phyloP scores from a whole-genome alignment of 352 stramenopile genomes.

The Globisporangium rhizosaccharum region DNA sequence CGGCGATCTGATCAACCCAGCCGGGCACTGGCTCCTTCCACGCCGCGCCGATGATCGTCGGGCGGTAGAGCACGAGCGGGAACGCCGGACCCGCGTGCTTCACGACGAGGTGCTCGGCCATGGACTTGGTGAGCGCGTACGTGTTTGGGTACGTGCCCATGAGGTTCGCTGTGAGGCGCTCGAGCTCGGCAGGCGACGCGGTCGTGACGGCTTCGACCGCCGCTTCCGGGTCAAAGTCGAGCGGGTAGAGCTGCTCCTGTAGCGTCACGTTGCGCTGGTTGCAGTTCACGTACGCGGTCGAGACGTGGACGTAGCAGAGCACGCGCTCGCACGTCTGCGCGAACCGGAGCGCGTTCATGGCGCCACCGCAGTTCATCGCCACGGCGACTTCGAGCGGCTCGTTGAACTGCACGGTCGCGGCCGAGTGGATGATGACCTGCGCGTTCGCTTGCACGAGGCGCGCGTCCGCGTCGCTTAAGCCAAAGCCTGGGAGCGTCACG shows the following conservation, averaged over 20 bases:
- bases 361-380: slow-evolving; percentile 80
- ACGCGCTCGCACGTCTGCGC: slow-evolving; percentile 43
- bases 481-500: slow-evolving; percentile 60
- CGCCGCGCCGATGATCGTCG: slow-evolving; percentile 82
- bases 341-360: slow-evolving; percentile 60
- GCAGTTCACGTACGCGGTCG: slow-evolving; percentile 83
- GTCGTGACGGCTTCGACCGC: slow-evolving; percentile 49
- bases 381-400: slow-evolving; percentile 82
- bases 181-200: slow-evolving; percentile 47
- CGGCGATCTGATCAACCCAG: slow-evolving; percentile 79
- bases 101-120: slow-evolving; percentile 75
- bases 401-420: slow-evolving; percentile 82
- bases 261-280: slow-evolving; percentile 60
- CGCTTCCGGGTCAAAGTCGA: slow-evolving; percentile 81
- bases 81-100: slow-evolving; percentile 33
- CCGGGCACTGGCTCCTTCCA: slow-evolving; percentile 84
- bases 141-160: slow-evolving; percentile 88
- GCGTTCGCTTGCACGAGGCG: slow-evolving; percentile 30
- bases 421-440: slow-evolving; percentile 82
- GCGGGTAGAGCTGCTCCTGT: slow-evolving; percentile 68
- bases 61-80: slow-evolving; percentile 72
- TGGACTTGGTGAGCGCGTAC: slow-evolving; percentile 87
- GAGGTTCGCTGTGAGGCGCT: slow-evolving; percentile 65
- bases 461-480: slow-evolving; percentile 42
- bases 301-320: slow-evolving; percentile 73